Conservation (phyloP, 805 yeast species). For the Candida pseudofarinosa region DNA sequence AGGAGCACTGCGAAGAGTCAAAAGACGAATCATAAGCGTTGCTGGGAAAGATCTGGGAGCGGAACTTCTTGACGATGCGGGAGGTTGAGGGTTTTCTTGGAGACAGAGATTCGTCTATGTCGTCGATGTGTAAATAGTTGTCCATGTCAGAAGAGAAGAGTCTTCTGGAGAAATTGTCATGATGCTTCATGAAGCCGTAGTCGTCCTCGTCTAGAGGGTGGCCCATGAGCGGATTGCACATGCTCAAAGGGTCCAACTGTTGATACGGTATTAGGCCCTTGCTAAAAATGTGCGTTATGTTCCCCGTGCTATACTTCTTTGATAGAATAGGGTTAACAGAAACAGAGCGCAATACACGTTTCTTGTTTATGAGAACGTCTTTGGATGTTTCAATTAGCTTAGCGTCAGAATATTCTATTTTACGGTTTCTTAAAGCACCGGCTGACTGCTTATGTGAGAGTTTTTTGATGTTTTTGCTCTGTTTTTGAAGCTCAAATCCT, state of each 20-base stretch:
- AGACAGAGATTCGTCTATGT: slow-evolving; percentile 11
- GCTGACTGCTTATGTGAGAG: slow-evolving; percentile 35
- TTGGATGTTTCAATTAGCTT: slow-evolving; percentile 47
- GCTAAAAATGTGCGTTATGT: slow-evolving; percentile 8
- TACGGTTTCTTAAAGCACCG: slow-evolving; percentile 14
- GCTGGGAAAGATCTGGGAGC: slow-evolving; percentile 29
- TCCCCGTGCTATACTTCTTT: slow-evolving; percentile 8
- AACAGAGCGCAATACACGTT: slow-evolving; percentile 39
- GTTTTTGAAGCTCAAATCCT: slow-evolving; percentile 53
- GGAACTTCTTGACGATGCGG: slow-evolving; percentile 28
- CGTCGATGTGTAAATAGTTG: slow-evolving; percentile 20
- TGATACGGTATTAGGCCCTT: slow-evolving; percentile 12
- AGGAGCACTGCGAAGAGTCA: slow-evolving; percentile 7
- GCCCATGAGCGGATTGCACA: neutral
- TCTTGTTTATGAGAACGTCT: slow-evolving; percentile 41
- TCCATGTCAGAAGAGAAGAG: slow-evolving; percentile 26
- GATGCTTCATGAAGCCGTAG: slow-evolving; percentile 19
- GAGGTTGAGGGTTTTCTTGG: slow-evolving; percentile 7
- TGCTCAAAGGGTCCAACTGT: neutral
- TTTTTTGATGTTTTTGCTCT: slow-evolving; percentile 38
- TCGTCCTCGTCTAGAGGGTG: neutral
- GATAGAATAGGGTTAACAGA: slow-evolving; percentile 24
- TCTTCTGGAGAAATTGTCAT: slow-evolving; percentile 20
- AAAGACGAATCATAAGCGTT: slow-evolving; percentile 5
- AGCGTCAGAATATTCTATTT: slow-evolving; percentile 50